Base-by-base conservation (phyloP, 1,284 basidiomycete genomes). In the Serendipita sp. region DNA sequence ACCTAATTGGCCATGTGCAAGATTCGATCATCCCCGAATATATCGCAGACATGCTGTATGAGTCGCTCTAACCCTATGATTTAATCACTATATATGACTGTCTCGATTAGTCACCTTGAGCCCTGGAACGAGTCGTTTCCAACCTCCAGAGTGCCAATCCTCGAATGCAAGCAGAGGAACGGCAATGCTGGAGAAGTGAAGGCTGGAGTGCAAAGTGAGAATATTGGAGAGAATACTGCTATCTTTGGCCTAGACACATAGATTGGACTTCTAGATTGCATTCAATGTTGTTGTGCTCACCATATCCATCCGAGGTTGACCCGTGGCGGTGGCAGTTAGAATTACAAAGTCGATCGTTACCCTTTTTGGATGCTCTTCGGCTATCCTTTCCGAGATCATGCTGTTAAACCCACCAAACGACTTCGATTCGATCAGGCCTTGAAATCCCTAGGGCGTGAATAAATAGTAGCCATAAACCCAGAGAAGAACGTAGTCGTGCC, bases 401-500 rank as follows among this genome's bases (percentile, higher is more conserved):
- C 49, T 12, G 32, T 44, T 58, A 47, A 66, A 65, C 10, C 60
- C 30, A 26, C 61, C 65, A 47, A 66, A 65, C 2, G 61, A 12
- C 2, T 15, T 22, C 6, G 61, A 29, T 34, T 66, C 61, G 30
- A 65, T 62, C 2, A 50, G 42, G 15, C 41, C 22, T 62, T 65
- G 60, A 30, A 65, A 58, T 32, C 64, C 64, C 64, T 63, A 22
- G 49, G 12, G 22, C 17, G 12, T 8, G 34, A 50, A 26, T 45
- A 22, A 32, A 17, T 13, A n/a, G 17, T 15, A 62, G 41, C 26
- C 41, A 17, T 43, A 8, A 8, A 15, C 12, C n/a, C 15, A 29
- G 38, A 55, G 12, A 32, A 15, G 6, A 42, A 17, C 15, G 35
- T 17, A 29, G 43, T 64, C 69, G 30, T 67, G 85, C 87, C 79